These are phyloP conservation scores for Physcomitrellopsis africana DNA, from an alignment of 225 moss, liverwort and hornwort species.

Conservation along the genomic window DNA sequence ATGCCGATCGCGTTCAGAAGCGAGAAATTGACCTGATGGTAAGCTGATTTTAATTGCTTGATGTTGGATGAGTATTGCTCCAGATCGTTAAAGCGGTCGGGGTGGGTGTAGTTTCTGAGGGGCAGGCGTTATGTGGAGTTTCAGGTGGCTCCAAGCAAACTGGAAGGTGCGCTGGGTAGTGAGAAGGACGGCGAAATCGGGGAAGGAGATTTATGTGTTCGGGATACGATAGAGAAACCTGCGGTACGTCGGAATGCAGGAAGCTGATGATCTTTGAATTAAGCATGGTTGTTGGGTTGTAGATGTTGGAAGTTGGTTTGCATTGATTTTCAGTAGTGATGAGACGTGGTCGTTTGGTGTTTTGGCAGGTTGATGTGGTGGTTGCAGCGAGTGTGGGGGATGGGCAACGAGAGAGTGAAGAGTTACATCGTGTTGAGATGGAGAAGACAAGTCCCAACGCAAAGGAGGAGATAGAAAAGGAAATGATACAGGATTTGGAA, in stretches of 20 bases:
- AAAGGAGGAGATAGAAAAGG: slow-evolving; percentile 42
- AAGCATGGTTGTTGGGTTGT: no score
- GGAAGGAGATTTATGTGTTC: slow-evolving; percentile 17
- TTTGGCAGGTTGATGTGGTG: slow-evolving; percentile 54
- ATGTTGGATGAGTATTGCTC: not conserved
- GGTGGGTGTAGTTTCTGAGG: not conserved
- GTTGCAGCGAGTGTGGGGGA: slow-evolving; percentile 38
- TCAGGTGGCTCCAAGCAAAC: slow-evolving; percentile 57
- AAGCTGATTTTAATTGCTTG: not conserved
- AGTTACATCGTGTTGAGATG: slow-evolving; percentile 43
- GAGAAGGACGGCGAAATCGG: slow-evolving; percentile 46
- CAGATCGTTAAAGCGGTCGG: not conserved
- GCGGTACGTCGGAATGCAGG: slow-evolving; percentile 45
- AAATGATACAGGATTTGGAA: slow-evolving; percentile 47
- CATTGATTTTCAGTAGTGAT: not conserved
- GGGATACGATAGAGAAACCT: slow-evolving; percentile 40
- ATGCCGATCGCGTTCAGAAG: slow-evolving; percentile 42
- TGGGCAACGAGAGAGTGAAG: slow-evolving; percentile 50
- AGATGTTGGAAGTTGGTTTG: not conserved
- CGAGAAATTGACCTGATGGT: slow-evolving; percentile 83
- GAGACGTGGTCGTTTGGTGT: not conserved
- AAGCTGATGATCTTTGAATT: not conserved
- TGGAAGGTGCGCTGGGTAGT: slow-evolving; percentile 17
- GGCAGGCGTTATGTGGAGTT: not conserved
- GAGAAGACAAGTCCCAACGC: slow-evolving; percentile 38